Evolutionary conservation across 495 filamentous ascomycete species (phyloP).

Genomic region (Xylaria acuta): DNA sequence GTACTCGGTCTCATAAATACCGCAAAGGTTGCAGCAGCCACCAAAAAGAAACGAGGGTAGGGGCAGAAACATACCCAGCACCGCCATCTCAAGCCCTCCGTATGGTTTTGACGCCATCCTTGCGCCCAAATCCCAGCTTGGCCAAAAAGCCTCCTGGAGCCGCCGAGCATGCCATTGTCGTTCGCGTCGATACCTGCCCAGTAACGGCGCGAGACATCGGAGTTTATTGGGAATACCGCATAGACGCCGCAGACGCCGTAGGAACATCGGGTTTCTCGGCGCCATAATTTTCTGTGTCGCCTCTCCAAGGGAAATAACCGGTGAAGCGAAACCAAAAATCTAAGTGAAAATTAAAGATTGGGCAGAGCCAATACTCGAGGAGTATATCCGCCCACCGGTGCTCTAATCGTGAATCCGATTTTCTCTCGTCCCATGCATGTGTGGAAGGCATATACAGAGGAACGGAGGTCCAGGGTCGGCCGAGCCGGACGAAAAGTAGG

Average conservation of each 20-base stretch:
- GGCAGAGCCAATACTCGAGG: not conserved
- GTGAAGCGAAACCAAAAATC: not conserved
- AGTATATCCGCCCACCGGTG: not conserved
- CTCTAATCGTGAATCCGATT: not conserved
- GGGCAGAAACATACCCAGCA: slow-evolving; percentile 53
- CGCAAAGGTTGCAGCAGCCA: not conserved
- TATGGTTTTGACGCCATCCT: slow-evolving; percentile 36
- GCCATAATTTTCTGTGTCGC: slow-evolving; percentile 23
- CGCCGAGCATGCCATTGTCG: slow-evolving; percentile 83
- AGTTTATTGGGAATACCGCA: too few species aligned
- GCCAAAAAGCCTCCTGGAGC: slow-evolving; percentile 78
- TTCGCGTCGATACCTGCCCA: slow-evolving; percentile 76
- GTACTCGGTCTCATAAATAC: not conserved
- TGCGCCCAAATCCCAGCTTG: slow-evolving; percentile 67
- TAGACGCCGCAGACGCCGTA: too few species aligned
- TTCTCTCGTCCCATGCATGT: not conserved
- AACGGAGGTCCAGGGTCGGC: not conserved
- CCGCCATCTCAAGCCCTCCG: slow-evolving; percentile 58
- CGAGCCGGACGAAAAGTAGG: not conserved
- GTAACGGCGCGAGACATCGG: slow-evolving; percentile 65
- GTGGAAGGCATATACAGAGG: not conserved
- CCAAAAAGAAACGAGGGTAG: slow-evolving; percentile 21
- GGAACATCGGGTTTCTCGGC: not conserved
- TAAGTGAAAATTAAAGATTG: not conserved
- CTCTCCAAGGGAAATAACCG: not conserved